phyloP scores from a whole-genome alignment of 2,329 filamentous ascomycete species.

The Xylariaceae sp. region DNA sequence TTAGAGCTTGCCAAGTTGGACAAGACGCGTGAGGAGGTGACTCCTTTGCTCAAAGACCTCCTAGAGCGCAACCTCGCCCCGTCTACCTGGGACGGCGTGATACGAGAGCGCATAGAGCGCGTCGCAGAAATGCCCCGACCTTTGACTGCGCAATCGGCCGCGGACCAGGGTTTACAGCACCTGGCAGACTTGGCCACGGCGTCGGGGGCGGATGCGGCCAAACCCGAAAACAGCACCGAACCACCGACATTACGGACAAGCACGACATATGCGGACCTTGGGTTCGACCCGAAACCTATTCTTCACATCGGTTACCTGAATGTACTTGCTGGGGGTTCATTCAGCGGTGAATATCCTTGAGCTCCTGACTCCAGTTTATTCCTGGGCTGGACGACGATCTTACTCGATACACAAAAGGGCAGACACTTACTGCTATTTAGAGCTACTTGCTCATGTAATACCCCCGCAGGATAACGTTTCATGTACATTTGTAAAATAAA shows the following conservation, averaged over 20 bases:
- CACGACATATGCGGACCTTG: conserved; percentile 51
- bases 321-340: conserved; percentile 33
- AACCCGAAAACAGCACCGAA: conserved; percentile 34
- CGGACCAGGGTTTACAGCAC: conserved; percentile 64
- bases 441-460: not conserved
- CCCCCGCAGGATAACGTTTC: not conserved
- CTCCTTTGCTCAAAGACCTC: conserved; percentile 61
- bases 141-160: conserved; percentile 47
- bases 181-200: conserved; percentile 64
- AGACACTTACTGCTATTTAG: not conserved
- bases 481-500: conserved; percentile 20
- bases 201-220: conserved; percentile 39
- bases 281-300: conserved; percentile 49
- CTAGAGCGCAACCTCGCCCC: conserved; percentile 58
- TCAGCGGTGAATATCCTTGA: conserved; percentile 19
- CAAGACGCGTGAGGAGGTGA: conserved; percentile 63
- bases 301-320: conserved; percentile 50
- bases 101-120: conserved; percentile 60
- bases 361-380: not conserved
- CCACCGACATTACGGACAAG: conserved; percentile 35
- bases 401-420: not conserved
- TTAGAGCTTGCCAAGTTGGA: conserved; percentile 64
- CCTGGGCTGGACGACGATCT: not conserved
- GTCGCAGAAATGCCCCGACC: conserved; percentile 53
- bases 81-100: conserved; percentile 63